phyloP scores from a whole-genome alignment of 345 rosid species.

The Ceriops zippeliana region DNA sequence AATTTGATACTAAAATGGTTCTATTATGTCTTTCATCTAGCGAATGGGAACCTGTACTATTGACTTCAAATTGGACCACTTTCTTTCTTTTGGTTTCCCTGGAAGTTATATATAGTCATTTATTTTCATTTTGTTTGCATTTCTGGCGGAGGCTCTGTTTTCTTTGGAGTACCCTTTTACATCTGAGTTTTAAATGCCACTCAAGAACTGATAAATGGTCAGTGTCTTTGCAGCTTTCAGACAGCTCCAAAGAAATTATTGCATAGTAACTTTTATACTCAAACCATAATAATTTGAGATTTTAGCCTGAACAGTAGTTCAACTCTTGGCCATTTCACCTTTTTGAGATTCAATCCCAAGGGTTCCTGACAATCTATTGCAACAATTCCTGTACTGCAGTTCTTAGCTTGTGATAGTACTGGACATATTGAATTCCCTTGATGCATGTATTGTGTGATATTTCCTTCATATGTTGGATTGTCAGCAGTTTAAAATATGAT shows the following conservation, averaged over 20 bases:
- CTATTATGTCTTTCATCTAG: neutral
- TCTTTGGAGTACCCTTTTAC: neutral
- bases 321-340: neutral
- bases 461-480: slow-evolving; percentile 2
- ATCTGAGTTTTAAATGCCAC: neutral
- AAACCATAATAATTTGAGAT: neutral
- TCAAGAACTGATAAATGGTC: no score
- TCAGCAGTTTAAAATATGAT: slow-evolving; percentile 3
- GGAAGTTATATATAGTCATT: neutral
- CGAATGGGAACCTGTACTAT: neutral
- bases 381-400: no score
- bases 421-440: neutral
- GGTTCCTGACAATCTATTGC: no score
- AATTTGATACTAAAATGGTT: neutral
- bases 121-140: neutral
- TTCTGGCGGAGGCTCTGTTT: neutral
- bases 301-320: neutral
- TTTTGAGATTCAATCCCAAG: neutral
- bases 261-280: neutral
- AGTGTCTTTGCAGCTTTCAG: neutral
- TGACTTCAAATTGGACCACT: slow-evolving; percentile 3
- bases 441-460: neutral
- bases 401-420: no score
- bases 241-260: neutral
- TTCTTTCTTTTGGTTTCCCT: neutral